A percentile compares a stretch with the other conserved stretches of the same genome.
These are phyloP conservation scores for Colletotrichum euphorbiae DNA, from an alignment of 2,329 filamentous ascomycete genomes.

Conservation along the genomic window DNA sequence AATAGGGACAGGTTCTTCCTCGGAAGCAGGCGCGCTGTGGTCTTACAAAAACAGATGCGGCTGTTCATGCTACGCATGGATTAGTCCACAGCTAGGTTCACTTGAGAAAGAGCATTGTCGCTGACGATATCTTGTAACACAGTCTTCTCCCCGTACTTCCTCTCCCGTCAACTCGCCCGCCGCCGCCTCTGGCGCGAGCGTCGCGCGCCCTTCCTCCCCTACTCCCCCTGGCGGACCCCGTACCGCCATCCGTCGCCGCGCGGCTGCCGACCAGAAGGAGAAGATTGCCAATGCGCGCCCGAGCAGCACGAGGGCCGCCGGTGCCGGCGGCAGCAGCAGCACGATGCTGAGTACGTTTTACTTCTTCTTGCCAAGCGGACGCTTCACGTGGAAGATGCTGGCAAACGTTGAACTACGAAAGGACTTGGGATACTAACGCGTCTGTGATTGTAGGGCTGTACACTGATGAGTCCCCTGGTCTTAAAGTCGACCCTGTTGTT, in stretches of 20 bases:
- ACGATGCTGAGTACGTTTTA: slow-evolving; percentile 91
- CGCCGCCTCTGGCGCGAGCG: slow-evolving; percentile 74
- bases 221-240: slow-evolving; percentile 93
- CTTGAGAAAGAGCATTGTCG: not conserved
- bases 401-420: too few relatives aligned
- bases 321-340: slow-evolving; percentile 94
- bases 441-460: slow-evolving; percentile 76
- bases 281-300: slow-evolving; percentile 94
- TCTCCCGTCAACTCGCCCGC: slow-evolving; percentile 68
- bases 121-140: not conserved
- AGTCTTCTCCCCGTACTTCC: slow-evolving; percentile 71
- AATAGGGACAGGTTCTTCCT: not conserved
- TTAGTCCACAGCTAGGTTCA: too few relatives aligned
- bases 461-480: slow-evolving; percentile 96
- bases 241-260: slow-evolving; percentile 93
- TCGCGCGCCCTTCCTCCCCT: slow-evolving; percentile 85
- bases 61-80: not conserved
- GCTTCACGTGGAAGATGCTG: not conserved
- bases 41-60: not conserved
- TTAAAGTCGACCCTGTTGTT: slow-evolving; percentile 98
- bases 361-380: not conserved
- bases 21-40: too few relatives aligned
- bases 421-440: slow-evolving; percentile 44
- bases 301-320: slow-evolving; percentile 90
- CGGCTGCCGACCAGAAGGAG: slow-evolving; percentile 97